Percentiles rank a stretch among this genome's conserved stretches.
These are phyloP conservation scores for Globisporangium splendens DNA, from an alignment of 352 stramenopile genomes.

Conservation along the genomic window DNA sequence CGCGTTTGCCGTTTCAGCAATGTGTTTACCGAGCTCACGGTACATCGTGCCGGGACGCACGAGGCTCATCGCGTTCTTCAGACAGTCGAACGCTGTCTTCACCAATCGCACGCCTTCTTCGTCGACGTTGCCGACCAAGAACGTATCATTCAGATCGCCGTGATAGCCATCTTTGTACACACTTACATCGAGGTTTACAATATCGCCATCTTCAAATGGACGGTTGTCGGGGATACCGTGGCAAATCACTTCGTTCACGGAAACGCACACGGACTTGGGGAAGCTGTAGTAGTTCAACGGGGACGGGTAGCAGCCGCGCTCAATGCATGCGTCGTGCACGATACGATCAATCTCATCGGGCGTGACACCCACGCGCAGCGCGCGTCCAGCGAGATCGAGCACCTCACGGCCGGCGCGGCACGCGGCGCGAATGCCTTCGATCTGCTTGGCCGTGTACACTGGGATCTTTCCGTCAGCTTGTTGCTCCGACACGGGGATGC, in stretches of 20 bases:
- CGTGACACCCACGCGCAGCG: slow-evolving; percentile 88
- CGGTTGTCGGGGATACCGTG: slow-evolving; percentile 97
- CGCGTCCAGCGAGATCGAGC: slow-evolving; percentile 91
- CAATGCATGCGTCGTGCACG: slow-evolving; percentile 91
- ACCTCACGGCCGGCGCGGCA: slow-evolving; percentile 91
- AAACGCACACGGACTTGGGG: slow-evolving; percentile 90
- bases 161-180: slow-evolving; percentile 98
- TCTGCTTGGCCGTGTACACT: slow-evolving; percentile 93
- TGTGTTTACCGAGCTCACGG: slow-evolving; percentile 93
- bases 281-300: slow-evolving; percentile 98
- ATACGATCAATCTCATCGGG: slow-evolving; percentile 97
- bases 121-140: slow-evolving; percentile 96
- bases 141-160: slow-evolving; percentile 98
- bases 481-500: slow-evolving; percentile 65
- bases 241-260: slow-evolving; percentile 96
- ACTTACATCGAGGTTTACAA: slow-evolving; percentile 98
- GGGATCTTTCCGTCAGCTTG: slow-evolving; percentile 78
- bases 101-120: slow-evolving; percentile 90
- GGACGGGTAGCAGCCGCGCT: slow-evolving; percentile 94
- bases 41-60: slow-evolving; percentile 96
- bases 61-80: slow-evolving; percentile 79
- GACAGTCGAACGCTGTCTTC: slow-evolving; percentile 93
- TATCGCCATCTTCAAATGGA: slow-evolving; percentile 94
- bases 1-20: slow-evolving; percentile 83
- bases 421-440: slow-evolving; percentile 90